Percentiles rank a stretch among this genome's conserved stretches.
Conservation (phyloP, 345 rosid genomes). For the Hibiscus tridactylites region DNA sequence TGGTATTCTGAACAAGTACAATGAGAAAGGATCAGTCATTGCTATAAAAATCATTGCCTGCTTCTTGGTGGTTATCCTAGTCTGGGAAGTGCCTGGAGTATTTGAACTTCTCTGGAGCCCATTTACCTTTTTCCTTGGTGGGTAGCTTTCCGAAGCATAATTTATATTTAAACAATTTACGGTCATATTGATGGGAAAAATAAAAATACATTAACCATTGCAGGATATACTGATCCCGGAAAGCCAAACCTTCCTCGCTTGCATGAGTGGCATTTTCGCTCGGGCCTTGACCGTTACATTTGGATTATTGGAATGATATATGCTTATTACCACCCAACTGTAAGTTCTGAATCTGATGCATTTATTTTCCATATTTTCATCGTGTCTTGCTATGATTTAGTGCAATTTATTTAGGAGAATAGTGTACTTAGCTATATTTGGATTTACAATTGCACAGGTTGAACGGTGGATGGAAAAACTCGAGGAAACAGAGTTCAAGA, state of each 20-base stretch:
- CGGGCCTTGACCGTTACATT: constrained; percentile 96
- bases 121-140: constrained; percentile 72
- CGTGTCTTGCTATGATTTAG: background rate
- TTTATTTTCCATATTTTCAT: constrained; percentile 7
- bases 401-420: constrained; percentile 13
- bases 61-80: constrained; percentile 73
- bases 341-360: constrained; percentile 35
- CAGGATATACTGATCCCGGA: constrained; percentile 92
- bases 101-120: constrained; percentile 92
- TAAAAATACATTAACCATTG: constrained; percentile 16
- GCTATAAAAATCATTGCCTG: constrained; percentile 60
- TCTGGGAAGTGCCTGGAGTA: constrained; percentile 96
- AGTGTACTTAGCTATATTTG: background rate
- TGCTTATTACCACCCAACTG: constrained; percentile 97
- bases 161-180: constrained; percentile 9
- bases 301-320: constrained; percentile 98
- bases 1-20: constrained; percentile 81
- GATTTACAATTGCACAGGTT: constrained; percentile 46
- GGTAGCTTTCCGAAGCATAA: constrained; percentile 24
- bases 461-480: constrained; percentile 98
- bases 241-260: constrained; percentile 57
- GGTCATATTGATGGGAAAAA: constrained; percentile 2
- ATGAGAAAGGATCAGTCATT: constrained; percentile 70
- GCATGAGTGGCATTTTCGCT: constrained; percentile 99
- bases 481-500: constrained; percentile 76